Evolutionary conservation across 2,329 filamentous ascomycete genomes (phyloP).

Genomic region (Talaromyces sp.): DNA sequence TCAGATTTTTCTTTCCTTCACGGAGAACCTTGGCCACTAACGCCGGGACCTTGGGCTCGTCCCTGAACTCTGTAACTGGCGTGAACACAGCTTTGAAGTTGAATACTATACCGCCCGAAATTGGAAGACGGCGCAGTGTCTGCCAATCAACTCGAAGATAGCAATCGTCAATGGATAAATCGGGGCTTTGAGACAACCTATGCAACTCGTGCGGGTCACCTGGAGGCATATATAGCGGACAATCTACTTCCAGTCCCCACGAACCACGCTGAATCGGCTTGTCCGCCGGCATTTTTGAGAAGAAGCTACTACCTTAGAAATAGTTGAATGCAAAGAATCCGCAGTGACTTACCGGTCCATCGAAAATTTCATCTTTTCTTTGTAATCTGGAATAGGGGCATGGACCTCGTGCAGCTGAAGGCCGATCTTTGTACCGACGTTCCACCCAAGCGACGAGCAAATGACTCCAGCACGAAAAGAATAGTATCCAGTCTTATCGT

Average conservation of each 20-base stretch:
- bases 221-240: conserved; percentile 69
- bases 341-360: conserved; percentile 64
- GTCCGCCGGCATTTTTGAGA: conserved; percentile 68
- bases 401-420: conserved; percentile 68
- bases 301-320: conserved; percentile 53
- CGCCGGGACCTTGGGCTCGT: conserved; percentile 69
- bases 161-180: conserved; percentile 55
- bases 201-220: conserved; percentile 60
- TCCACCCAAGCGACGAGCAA: conserved; percentile 78
- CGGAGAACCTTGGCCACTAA: conserved; percentile 64
- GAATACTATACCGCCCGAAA: conserved; percentile 73
- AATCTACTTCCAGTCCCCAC: conserved; percentile 74
- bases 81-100: conserved; percentile 89
- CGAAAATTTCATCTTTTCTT: conserved; percentile 79
- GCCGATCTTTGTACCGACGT: conserved; percentile 68
- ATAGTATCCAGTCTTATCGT: conserved; percentile 67
- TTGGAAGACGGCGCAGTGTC: conserved; percentile 70
- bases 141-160: conserved; percentile 82
- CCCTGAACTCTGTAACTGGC: conserved; percentile 61
- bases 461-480: conserved; percentile 69
- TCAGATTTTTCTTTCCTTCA: conserved; percentile 64
- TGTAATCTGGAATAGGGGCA: conserved; percentile 70
- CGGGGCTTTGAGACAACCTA: conserved; percentile 53
- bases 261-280: conserved; percentile 77
- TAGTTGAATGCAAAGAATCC: not conserved